Evolutionary conservation across 495 filamentous ascomycete genomes (phyloP).

Genomic region (Bacidia rubella): DNA sequence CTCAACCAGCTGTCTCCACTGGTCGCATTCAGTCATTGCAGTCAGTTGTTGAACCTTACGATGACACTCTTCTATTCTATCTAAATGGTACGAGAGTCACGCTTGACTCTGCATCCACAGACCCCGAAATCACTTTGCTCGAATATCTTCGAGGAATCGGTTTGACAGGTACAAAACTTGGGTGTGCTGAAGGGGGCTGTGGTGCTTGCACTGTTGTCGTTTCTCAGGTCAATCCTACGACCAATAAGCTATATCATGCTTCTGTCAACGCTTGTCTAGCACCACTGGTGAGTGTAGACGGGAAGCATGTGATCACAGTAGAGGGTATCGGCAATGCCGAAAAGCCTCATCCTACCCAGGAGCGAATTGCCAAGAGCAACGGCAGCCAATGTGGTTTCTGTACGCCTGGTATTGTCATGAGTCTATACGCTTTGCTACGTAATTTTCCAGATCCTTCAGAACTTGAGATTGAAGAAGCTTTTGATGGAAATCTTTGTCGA

Average conservation of each 20-base stretch:
- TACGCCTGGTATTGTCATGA: conserved; percentile 97
- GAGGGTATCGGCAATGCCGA: conserved; percentile 92
- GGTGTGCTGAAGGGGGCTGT: conserved; percentile 90
- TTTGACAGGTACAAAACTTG: conserved; percentile 61
- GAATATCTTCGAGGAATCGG: conserved; percentile 88
- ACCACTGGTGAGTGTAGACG: conserved; percentile 81
- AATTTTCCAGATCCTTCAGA: conserved; percentile 57
- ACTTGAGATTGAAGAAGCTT: conserved; percentile 73
- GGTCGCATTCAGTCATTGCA: conserved; percentile 33
- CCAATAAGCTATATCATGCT: conserved; percentile 78
- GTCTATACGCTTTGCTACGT: conserved; percentile 67
- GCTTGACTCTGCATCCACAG: conserved; percentile 51
- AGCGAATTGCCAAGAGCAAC: conserved; percentile 52
- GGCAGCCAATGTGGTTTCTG: conserved; percentile 70
- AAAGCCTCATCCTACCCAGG: conserved; percentile 79
- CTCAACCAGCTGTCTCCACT: conserved; percentile 33
- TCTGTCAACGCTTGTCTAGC: conserved; percentile 91
- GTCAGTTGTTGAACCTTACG: conserved; percentile 49
- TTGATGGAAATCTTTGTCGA: conserved; percentile 90
- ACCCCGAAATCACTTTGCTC: conserved; percentile 84
- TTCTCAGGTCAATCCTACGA: conserved; percentile 84
- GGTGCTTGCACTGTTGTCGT: conserved; percentile 95
- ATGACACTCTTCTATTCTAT: conserved; percentile 68
- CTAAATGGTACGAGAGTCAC: conserved; percentile 88
- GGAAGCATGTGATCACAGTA: conserved; percentile 96